Base-by-base conservation (phyloP, 768 basidiomycete species). In the Tricholoma sp. region DNA sequence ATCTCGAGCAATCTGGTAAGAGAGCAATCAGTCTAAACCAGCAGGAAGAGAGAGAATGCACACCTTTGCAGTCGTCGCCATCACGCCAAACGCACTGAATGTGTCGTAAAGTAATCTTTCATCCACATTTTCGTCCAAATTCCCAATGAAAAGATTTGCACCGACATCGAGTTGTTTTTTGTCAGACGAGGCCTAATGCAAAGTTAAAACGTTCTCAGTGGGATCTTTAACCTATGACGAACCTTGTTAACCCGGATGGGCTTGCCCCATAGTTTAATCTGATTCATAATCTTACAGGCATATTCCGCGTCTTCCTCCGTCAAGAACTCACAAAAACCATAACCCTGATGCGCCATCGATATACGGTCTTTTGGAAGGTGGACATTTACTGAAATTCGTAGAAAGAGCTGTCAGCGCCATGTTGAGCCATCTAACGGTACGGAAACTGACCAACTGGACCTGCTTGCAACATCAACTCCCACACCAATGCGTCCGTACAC, bases 241-340 rank as follows among this genome's bases (percentile, higher is more conserved):
- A 91, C 94, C 88, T 98, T 99, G 81, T 98, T 98, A 61, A 99
- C 96, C 63, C 97, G 82, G 58, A 99, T 97, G 31, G 97, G 97
- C 70, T 98, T 98, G 22, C 97, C 97, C 84, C 91, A 99, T 54
- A 99, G 73, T 74, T 99, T 99, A 70, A 99, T 98, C 80, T 98
- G 96, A 71, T 99, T 99, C 96, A 98, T 98, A 65, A 98, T 98
- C 81, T 98, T 97, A 82, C 96, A 98, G 57, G 94, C 96, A 73
- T 99, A 99, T 74, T 99, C 97, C 60, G 97, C 94, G 75, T 98
- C 97, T 72, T 97, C 95, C 77, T 98, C 95, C 37, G 94, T 94
- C 73, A 96, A 77, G 73, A 99, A 98, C 79, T 99, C 97, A 82
- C 96, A 98, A 76, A 99, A 99, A 39, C 97, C 97, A 74, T 98